Evolutionary conservation across 2,329 filamentous ascomycete genomes (phyloP), one percentile per base, ranked within the genome.

Genomic region (Nectriaceae sp.): DNA sequence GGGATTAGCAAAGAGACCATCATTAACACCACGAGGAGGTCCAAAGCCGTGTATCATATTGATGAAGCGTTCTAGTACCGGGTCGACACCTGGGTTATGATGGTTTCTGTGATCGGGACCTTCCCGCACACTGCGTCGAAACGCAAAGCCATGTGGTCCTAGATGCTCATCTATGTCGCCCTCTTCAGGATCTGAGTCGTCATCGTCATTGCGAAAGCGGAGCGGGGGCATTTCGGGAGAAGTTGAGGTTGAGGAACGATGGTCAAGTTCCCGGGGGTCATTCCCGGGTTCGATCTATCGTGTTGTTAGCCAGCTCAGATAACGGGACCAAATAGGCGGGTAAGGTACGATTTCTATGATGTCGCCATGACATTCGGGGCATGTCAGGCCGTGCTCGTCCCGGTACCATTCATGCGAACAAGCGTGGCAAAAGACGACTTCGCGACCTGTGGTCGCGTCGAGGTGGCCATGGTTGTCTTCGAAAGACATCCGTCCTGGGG

Each of bases 381-480:
- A 99, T 15, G 72, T 74, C 53, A 96, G 71, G 21, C 72, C 85
- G 56, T 80, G 76, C 54, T 88, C 80, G 50, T 89, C 82, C 50
- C 83, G 77, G 63, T 87, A 89, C 90, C 91, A 97, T 67, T 96
- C 87, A 54, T 88, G 73, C 44, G 79, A 68, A 72, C 94, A 97
- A 51, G 79, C 73, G 70, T 97, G 90, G 70, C 94, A 99, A 69
- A 81, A 95, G 46, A 97, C 86, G 55, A 93, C 82, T 65, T 96
- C 89, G 54, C 83, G 77, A 53, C 71, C 72, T 4, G 67, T 61
- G 19, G 68, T 71, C 54, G 76, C 75, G 64, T 81, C 77, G 48
- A 84, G 74, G 60, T 75, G 77, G 38, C 39, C 40, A 21, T 35
- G 36, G 20, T 49, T 49, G 31, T 46, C 46, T 41, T 54, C 56